Percentiles rank a stretch among this genome's conserved stretches.
These are phyloP conservation scores for Nemophila menziesii DNA, from an alignment of 257 asterid species.

Conservation along the genomic window DNA sequence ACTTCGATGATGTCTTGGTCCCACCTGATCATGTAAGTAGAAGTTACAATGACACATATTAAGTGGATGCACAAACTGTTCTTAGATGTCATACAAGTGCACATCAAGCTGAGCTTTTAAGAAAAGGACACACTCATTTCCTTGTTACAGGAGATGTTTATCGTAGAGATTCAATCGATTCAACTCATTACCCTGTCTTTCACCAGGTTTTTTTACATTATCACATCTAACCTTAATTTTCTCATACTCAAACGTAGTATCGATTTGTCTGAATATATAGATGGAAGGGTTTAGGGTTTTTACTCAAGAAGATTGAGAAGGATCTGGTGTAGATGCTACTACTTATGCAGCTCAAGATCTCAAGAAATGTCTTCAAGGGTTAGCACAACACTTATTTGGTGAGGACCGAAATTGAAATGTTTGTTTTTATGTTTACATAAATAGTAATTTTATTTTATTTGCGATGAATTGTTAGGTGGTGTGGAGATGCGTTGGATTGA, in stretches of 20 bases:
- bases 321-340: slow-evolving; percentile 53
- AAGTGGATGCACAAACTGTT: slow-evolving; percentile 83
- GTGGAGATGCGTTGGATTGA: slow-evolving; percentile 98
- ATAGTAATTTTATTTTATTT: too few relatives aligned
- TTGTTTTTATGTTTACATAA: too few relatives aligned
- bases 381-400: slow-evolving; percentile 80
- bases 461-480: slow-evolving; percentile 60
- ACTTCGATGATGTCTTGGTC: too few relatives aligned
- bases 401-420: slow-evolving; percentile 9
- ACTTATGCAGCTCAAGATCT: slow-evolving; percentile 84
- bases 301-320: slow-evolving; percentile 63
- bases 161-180: slow-evolving; percentile 88
- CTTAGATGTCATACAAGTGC: slow-evolving; percentile 98
- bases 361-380: slow-evolving; percentile 86
- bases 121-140: slow-evolving; percentile 59
- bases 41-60: slow-evolving; percentile 91
- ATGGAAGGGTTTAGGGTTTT: slow-evolving; percentile 96
- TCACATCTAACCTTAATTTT: not conserved
- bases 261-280: slow-evolving; percentile 27
- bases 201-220: slow-evolving; percentile 58
- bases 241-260: slow-evolving; percentile 9
- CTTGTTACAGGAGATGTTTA: slow-evolving; percentile 94
- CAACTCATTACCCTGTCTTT: slow-evolving; percentile 94
- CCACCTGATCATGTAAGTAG: too few relatives aligned
- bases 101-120: slow-evolving; percentile 82